Base-by-base conservation (phyloP, 2,329 filamentous ascomycete species). In the Sclerotinia spermophila region DNA sequence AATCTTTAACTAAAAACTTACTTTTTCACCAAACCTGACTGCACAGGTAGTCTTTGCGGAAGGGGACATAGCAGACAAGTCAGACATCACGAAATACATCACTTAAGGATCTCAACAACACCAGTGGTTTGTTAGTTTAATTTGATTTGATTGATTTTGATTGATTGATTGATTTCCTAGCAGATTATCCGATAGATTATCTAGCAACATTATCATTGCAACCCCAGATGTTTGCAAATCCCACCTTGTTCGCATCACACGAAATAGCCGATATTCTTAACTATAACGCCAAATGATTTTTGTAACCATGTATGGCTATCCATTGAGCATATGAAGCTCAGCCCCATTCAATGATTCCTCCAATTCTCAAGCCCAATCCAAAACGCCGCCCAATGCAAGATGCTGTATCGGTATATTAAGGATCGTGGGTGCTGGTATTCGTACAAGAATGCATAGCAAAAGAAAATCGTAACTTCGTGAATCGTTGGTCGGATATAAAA, bases 381-480 rank as follows among this genome's bases (percentile, higher is more conserved):
- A 62, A 77, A 77, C 76, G 71, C 76, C 76, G 68, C 70, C 73
- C 74, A 71, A 77, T 77, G 76, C 76, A 75, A 71, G 64, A 74
- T 75, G 73, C 73, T 71, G 70, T 62, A 70, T 72, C 75, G 69
- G 66, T 69, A 71, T 71, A 61, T 67, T 62, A 71, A 71, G 69
- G 69, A 71, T 69, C 71, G 76, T 77, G 76, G 76, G 75, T 73
- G 74, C 74, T 74, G 73, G 75, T 77, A 78, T 76, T 77, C 75
- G 74, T 78, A 79, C 75, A 77, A 65, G 76, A 77, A 77, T 74
- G 74, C 74, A 74, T 77, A 77, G 74, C 71, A 58, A 75, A 70
- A 56, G 60, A 70, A 72, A 67, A 73, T 78, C 77, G 71, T 78
- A 74, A 71, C 67, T 68, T 76, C 74, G 72, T 77, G 66, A 75